Percentiles rank a stretch among this genome's conserved stretches.
Evolutionary conservation across 345 rosid genomes (phyloP).

Genomic region (Boechera divaricarpa): DNA sequence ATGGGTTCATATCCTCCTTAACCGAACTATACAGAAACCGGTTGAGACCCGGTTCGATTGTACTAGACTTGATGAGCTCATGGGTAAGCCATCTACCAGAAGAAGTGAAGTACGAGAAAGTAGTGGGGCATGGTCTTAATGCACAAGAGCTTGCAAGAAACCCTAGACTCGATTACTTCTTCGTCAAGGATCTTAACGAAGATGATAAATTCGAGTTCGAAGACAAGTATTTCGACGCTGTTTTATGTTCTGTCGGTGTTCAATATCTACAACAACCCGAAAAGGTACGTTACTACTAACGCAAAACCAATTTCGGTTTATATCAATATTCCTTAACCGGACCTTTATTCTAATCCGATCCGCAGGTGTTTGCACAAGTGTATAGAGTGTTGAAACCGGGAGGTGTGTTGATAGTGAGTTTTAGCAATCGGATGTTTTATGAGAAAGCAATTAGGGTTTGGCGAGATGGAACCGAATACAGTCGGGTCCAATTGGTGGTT

Average conservation of each 20-base stretch:
- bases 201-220: slow-evolving; percentile 64
- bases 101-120: slow-evolving; percentile 66
- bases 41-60: slow-evolving; percentile 66
- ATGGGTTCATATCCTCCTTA: slow-evolving; percentile 66
- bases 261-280: slow-evolving; percentile 92
- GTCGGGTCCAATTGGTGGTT: slow-evolving; percentile 70
- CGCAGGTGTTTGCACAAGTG: slow-evolving; percentile 76
- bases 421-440: slow-evolving; percentile 89
- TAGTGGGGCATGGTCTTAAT: slow-evolving; percentile 92
- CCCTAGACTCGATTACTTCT: slow-evolving; percentile 48
- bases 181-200: slow-evolving; percentile 65
- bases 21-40: slow-evolving; percentile 67
- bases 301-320: slow-evolving; percentile 1
- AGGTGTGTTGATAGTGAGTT: slow-evolving; percentile 79
- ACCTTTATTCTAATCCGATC: background rate
- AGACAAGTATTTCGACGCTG: slow-evolving; percentile 70
- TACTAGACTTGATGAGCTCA: slow-evolving; percentile 90
- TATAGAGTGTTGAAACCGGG: slow-evolving; percentile 79
- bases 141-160: slow-evolving; percentile 80
- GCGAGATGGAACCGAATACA: slow-evolving; percentile 81
- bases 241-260: slow-evolving; percentile 77
- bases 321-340: background rate
- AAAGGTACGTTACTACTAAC: slow-evolving; percentile 55
- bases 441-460: slow-evolving; percentile 84
- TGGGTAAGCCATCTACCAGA: slow-evolving; percentile 89